Percentiles rank a stretch among this genome's conserved stretches.
These are phyloP conservation scores for Aspergillus sp. DNA, from an alignment of 2,329 filamentous ascomycete genomes.

Conservation along the genomic window DNA sequence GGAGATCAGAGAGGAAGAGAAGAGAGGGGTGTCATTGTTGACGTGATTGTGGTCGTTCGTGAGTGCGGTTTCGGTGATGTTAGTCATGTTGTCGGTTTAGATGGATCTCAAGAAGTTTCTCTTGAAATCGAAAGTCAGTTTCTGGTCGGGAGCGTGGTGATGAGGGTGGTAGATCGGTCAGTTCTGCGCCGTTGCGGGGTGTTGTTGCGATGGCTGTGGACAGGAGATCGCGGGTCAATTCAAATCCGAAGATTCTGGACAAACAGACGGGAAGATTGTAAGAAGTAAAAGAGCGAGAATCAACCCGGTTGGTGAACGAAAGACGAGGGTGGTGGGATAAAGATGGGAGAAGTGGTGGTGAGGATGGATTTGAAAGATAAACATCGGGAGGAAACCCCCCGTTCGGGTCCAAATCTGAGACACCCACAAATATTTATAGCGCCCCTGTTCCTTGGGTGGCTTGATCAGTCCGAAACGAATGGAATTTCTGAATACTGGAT, in stretches of 20 bases:
- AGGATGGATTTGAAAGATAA: background rate
- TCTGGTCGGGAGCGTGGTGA: background rate
- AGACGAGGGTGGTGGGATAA: background rate
- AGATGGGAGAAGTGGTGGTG: background rate
- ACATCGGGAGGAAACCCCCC: background rate
- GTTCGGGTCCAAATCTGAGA: background rate
- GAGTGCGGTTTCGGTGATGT: conserved; percentile 11
- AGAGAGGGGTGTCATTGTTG: conserved; percentile 60
- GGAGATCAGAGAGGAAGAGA: conserved; percentile 74
- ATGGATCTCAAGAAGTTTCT: background rate
- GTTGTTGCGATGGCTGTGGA: background rate
- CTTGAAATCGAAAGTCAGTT: background rate
- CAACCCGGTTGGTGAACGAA: too few relatives aligned
- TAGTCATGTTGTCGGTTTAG: conserved; percentile 15
- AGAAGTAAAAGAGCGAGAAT: background rate
- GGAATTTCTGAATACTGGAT: background rate
- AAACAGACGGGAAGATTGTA: background rate
- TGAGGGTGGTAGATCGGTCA: background rate
- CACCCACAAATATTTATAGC: background rate
- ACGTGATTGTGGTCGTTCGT: conserved; percentile 15
- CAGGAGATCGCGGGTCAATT: background rate
- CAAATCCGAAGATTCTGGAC: too few relatives aligned
- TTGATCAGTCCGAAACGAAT: background rate
- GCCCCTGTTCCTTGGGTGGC: background rate
- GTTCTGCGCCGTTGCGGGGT: background rate